These are phyloP conservation scores for Apophysomyces ossiformis DNA, from an alignment of 371 early-diverging fungal genomes.

Conservation along the genomic window DNA sequence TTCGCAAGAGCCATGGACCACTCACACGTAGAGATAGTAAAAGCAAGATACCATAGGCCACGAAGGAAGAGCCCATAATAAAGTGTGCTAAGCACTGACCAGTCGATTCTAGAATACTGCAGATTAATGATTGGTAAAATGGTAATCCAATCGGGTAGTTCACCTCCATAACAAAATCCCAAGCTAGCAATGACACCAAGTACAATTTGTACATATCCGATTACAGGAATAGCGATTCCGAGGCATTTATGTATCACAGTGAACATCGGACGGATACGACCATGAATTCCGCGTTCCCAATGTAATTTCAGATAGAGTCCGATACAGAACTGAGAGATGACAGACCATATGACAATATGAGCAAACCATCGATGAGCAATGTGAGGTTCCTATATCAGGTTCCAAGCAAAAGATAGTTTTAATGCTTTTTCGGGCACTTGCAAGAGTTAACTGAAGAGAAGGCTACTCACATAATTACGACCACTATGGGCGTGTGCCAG, in stretches of 20 bases:
- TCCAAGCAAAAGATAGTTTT: no score
- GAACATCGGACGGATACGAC: slow-evolving; percentile 52
- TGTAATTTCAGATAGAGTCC: slow-evolving; percentile 68
- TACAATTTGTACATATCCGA: slow-evolving; percentile 67
- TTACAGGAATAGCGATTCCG: slow-evolving; percentile 55
- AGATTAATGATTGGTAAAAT: background rate
- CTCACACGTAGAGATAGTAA: slow-evolving; percentile 62
- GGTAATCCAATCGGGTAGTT: no score
- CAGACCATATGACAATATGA: slow-evolving; percentile 58
- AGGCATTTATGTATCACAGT: slow-evolving; percentile 56
- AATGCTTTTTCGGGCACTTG: no score
- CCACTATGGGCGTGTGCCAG: slow-evolving; percentile 68
- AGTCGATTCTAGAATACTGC: slow-evolving; percentile 38
- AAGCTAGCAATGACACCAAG: slow-evolving; percentile 68
- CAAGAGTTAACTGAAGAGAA: background rate
- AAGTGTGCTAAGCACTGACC: slow-evolving; percentile 75
- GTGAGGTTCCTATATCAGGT: slow-evolving; percentile 48
- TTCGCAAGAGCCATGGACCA: slow-evolving; percentile 59
- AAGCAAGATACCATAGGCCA: slow-evolving; percentile 66
- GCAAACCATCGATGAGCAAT: slow-evolving; percentile 71
- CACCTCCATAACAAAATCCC: slow-evolving; percentile 68
- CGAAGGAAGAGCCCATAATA: slow-evolving; percentile 76
- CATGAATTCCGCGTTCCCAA: slow-evolving; percentile 58
- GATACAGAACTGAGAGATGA: slow-evolving; percentile 49
- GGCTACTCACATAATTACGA: slow-evolving; percentile 54